Evolutionary conservation across 2,329 filamentous ascomycete species (phyloP), one percentile per base, ranked within the genome.

Genomic region (Talaromyces sp.): DNA sequence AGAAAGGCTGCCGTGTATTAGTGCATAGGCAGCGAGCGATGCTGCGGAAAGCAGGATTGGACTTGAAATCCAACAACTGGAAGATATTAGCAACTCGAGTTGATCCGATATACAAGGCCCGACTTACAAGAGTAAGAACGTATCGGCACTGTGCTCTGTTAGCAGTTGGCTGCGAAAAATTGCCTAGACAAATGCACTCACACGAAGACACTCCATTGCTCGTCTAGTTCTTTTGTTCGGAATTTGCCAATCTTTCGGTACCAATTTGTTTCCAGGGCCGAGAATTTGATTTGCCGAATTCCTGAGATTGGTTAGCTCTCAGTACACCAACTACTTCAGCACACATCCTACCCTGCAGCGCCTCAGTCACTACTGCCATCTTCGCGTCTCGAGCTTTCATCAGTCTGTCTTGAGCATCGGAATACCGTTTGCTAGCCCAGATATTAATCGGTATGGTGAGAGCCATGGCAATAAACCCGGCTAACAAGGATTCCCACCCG

Each of bases 261-360:
- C 89, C 89, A 93, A 64, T 89, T 84, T 19, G 77, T 74, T 70
- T 93, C 89, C 1, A 91, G 73, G 1, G 89, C 89, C 0, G 88
- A 88, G 64, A 93, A 91, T 67, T 94, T 94, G 74, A 94, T 90
- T 70, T 94, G 89, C 1, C 89, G 83, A 62, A 93, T 92, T 7
- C 89, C 54, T 57, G 11, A 13, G 5, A 41, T 8, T 19, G 21
- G 36, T 57, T 33, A 57, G 54, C 21, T 41, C 10, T 21, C 17
- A 36, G 9, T 8, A 35, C 3, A n/a, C 2, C 7, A 33, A 31
- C 4, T 10, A 43, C 5, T 9, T 22, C 13, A 35, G 5, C 25
- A 37, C 17, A 39, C 5, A 6, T 43, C 37, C 35, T 92, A 11
- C 89, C 89, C 64, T 89, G 83, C 1, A 94, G 75, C 0, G 87